Evolutionary conservation across 345 rosid genomes (phyloP).

Genomic region (Populus tremula): DNA sequence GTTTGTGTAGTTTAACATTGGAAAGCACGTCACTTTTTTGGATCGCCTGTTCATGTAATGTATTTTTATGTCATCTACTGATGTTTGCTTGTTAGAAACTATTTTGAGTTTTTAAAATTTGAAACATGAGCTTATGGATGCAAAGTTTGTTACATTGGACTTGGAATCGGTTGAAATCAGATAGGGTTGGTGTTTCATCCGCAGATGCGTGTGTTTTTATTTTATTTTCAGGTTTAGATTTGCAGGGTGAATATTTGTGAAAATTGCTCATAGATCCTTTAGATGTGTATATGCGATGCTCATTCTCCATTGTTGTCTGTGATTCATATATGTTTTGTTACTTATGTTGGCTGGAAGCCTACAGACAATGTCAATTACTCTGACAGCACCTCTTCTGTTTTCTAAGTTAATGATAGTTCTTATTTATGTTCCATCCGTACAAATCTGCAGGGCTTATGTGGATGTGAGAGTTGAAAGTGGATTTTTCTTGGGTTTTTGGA

Average conservation of each 20-base stretch:
- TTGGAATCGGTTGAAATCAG: neutral
- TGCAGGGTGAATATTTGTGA: neutral
- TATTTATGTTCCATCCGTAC: neutral
- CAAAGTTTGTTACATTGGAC: neutral
- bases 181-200: neutral
- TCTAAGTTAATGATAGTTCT: neutral
- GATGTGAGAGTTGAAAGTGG: constrained; percentile 4
- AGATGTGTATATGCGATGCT: neutral
- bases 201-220: neutral
- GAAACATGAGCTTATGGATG: neutral
- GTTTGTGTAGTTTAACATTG: too few relatives aligned
- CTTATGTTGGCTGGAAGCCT: neutral
- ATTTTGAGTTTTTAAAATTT: too few relatives aligned
- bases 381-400: neutral
- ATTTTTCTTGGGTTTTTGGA: neutral
- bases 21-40: neutral
- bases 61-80: neutral
- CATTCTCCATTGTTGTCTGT: neutral
- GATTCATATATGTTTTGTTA: neutral
- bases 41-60: neutral
- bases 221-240: neutral
- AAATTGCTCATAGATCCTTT: neutral
- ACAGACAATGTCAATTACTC: neutral
- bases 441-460: constrained; percentile 12
- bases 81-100: neutral